These are phyloP conservation scores for Trametes cubensis DNA, from an alignment of 768 basidiomycete genomes.

Conservation along the genomic window DNA sequence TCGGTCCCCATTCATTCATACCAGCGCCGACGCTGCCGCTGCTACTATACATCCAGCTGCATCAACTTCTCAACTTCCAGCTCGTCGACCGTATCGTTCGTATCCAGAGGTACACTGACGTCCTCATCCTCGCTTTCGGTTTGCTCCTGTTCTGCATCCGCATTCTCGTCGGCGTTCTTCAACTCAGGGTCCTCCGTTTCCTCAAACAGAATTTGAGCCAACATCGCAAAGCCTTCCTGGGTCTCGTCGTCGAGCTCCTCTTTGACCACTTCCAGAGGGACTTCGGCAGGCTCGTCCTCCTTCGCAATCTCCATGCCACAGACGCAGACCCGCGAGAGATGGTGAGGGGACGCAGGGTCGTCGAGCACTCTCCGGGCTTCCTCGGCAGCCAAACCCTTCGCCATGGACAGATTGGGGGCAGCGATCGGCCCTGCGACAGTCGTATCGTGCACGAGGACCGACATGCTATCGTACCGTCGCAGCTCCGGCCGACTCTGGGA, in stretches of 20 bases:
- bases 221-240: conserved; percentile 51
- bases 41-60: conserved; percentile 9
- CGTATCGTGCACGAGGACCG: conserved; percentile 60
- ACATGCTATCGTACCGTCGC: conserved; percentile 53
- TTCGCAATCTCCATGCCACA: conserved; percentile 32
- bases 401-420: conserved; percentile 57
- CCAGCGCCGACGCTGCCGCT: no score
- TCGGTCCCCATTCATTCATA: no score
- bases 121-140: neutral
- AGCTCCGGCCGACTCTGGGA: conserved; percentile 46
- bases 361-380: conserved; percentile 56
- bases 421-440: conserved; percentile 63
- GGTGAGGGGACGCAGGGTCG: conserved; percentile 48
- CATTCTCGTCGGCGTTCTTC: no score
- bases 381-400: conserved; percentile 70
- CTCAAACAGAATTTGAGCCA: conserved; percentile 34
- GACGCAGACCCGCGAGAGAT: conserved; percentile 46
- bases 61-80: conserved; percentile 18
- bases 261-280: conserved; percentile 25
- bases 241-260: conserved; percentile 46
- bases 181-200: conserved; percentile 5
- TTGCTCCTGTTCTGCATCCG: neutral
- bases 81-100: neutral
- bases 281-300: conserved; percentile 21
- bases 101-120: neutral